A percentile compares a stretch with the other conserved stretches of the same genome.
phyloP scores from a whole-genome alignment of 176 grass and related monocot species.

The Musa itinerans region DNA sequence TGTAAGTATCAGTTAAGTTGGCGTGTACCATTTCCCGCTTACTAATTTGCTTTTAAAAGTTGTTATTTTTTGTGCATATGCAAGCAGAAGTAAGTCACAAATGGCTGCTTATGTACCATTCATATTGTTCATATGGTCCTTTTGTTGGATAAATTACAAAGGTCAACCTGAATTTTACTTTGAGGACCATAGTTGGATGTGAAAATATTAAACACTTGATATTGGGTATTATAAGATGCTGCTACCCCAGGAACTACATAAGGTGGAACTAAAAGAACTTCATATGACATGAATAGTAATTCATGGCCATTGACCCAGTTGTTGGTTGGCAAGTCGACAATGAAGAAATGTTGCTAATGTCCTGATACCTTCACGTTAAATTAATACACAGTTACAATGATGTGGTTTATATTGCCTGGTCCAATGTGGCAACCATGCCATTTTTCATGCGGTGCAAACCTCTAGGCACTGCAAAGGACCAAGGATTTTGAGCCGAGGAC shows the following conservation, averaged over 20 bases:
- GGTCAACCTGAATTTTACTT: not conserved
- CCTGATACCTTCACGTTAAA: not conserved
- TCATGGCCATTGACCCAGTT: not conserved
- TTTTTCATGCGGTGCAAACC: too few species aligned
- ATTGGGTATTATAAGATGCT: not conserved
- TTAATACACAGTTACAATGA: not conserved
- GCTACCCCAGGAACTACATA: not conserved
- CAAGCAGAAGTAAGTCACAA: not conserved
- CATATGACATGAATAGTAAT: not conserved
- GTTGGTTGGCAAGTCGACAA: not conserved
- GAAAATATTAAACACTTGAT: not conserved
- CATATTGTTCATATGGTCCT: not conserved
- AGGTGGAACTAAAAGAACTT: not conserved
- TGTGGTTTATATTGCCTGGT: too few species aligned
- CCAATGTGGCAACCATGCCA: too few species aligned
- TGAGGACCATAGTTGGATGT: not conserved
- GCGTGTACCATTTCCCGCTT: not conserved
- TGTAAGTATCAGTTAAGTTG: conserved; percentile 75
- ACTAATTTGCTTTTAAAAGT: not conserved
- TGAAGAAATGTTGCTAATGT: not conserved
- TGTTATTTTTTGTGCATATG: not conserved
- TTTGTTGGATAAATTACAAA: not conserved
- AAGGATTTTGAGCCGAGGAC: too few species aligned
- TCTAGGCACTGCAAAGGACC: too few species aligned
- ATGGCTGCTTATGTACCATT: not conserved